A percentile compares a stretch with the other conserved stretches of the same genome.
phyloP scores from a whole-genome alignment of 345 rosid species.

The Eucalyptus regnans region DNA sequence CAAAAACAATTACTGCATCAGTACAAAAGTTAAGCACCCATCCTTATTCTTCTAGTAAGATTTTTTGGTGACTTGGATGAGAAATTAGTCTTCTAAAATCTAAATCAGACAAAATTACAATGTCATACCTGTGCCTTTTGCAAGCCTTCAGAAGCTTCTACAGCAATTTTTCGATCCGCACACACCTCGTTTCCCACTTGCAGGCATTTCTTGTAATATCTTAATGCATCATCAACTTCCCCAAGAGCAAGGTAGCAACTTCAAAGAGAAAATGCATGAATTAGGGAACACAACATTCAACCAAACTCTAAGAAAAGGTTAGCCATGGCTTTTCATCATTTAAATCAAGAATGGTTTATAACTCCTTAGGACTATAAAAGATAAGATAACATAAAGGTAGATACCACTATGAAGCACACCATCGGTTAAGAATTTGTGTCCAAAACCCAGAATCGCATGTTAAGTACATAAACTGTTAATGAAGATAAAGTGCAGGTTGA shows the following conservation, averaged over 20 bases:
- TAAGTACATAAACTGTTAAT: neutral
- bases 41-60: neutral
- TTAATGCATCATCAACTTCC: conserved; percentile 74
- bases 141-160: conserved; percentile 93
- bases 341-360: neutral
- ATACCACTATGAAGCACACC: neutral
- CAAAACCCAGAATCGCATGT: neutral
- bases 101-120: neutral
- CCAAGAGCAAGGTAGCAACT: conserved; percentile 96
- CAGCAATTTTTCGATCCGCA: conserved; percentile 66
- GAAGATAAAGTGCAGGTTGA: neutral
- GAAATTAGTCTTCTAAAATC: neutral
- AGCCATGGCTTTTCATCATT: neutral
- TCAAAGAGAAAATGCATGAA: neutral
- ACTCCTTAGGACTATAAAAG: neutral
- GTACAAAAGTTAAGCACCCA: neutral
- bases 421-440: neutral
- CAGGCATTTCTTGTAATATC: conserved; percentile 65
- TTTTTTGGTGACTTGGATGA: neutral
- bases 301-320: neutral
- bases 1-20: neutral
- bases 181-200: conserved; percentile 64
- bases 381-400: neutral
- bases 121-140: conserved; percentile 70
- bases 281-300: neutral